These are phyloP conservation scores for Aspergillus cejpii DNA, from an alignment of 2,329 filamentous ascomycete genomes.

Conservation along the genomic window DNA sequence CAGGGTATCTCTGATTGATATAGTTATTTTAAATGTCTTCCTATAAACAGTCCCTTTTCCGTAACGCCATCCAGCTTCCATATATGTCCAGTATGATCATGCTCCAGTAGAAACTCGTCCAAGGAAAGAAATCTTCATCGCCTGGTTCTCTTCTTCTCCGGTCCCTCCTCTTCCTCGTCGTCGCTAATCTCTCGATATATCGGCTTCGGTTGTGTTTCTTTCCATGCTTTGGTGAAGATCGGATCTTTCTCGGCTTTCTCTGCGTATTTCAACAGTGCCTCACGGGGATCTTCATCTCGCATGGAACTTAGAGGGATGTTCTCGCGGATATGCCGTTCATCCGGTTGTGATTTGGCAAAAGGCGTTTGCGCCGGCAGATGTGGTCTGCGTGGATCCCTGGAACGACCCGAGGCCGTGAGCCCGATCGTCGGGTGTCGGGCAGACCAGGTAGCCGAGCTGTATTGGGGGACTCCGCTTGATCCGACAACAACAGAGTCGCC, in stretches of 20 bases:
- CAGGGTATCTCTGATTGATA: neutral
- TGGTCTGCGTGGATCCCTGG: constrained; percentile 74
- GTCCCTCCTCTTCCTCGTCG: constrained; percentile 64
- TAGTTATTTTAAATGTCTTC: neutral
- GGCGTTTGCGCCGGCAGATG: constrained; percentile 78
- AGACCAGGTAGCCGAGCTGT: constrained; percentile 59
- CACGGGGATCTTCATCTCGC: constrained; percentile 92
- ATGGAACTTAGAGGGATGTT: constrained; percentile 86
- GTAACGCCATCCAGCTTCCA: neutral
- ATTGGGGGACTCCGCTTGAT: constrained; percentile 63
- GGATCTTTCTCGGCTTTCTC: constrained; percentile 89
- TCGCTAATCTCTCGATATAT: constrained; percentile 88
- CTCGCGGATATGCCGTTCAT: constrained; percentile 80
- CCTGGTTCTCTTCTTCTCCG: constrained; percentile 55
- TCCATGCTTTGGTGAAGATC: constrained; percentile 90
- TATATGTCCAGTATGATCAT: neutral
- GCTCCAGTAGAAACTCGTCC: neutral
- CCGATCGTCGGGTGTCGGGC: constrained; percentile 63
- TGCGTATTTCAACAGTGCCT: constrained; percentile 90
- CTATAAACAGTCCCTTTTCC: neutral
- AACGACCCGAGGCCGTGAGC: constrained; percentile 68
- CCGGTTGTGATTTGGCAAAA: constrained; percentile 82
- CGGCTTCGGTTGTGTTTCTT: constrained; percentile 81
- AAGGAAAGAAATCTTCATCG: constrained; percentile 19
- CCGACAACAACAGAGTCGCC: constrained; percentile 73